These are phyloP conservation scores for Plasmopara viticola DNA, from an alignment of 352 stramenopile genomes.

Conservation along the genomic window DNA sequence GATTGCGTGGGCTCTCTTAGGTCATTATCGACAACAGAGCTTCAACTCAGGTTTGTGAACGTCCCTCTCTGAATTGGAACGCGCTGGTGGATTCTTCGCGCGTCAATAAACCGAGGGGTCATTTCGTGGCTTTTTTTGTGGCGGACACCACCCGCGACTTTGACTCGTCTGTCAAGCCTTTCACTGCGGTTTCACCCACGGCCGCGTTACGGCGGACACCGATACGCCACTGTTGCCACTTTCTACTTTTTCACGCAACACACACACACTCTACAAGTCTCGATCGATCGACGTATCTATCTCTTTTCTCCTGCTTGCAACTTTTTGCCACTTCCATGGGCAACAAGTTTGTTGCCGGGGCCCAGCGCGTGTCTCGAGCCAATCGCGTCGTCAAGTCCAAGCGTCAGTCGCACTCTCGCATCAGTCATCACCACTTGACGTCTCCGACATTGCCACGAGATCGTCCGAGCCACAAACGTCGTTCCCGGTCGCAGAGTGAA, in stretches of 20 bases:
- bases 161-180: conserved; percentile 19
- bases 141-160: conserved; percentile 13
- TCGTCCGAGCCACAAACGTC: conserved; percentile 17
- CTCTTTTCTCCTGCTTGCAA: no score
- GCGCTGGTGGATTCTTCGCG: background rate
- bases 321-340: conserved; percentile 19
- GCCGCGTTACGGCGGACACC: conserved; percentile 4
- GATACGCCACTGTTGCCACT: conserved; percentile 13
- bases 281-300: no score
- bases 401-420: conserved; percentile 5
- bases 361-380: conserved; percentile 11
- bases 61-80: no score
- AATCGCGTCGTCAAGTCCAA: conserved; percentile 14
- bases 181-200: conserved; percentile 22
- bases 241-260: conserved; percentile 13
- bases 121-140: conserved; percentile 24
- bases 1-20: conserved; percentile 14
- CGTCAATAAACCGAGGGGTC: conserved; percentile 16
- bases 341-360: conserved; percentile 13
- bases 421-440: conserved; percentile 9
- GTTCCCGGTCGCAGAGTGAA: conserved; percentile 25
- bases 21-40: background rate
- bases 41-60: background rate
- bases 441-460: conserved; percentile 7
- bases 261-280: conserved; percentile 4